Evolutionary conservation across 176 grass and related monocot species (phyloP).

Genomic region (Musa schizocarpa): DNA sequence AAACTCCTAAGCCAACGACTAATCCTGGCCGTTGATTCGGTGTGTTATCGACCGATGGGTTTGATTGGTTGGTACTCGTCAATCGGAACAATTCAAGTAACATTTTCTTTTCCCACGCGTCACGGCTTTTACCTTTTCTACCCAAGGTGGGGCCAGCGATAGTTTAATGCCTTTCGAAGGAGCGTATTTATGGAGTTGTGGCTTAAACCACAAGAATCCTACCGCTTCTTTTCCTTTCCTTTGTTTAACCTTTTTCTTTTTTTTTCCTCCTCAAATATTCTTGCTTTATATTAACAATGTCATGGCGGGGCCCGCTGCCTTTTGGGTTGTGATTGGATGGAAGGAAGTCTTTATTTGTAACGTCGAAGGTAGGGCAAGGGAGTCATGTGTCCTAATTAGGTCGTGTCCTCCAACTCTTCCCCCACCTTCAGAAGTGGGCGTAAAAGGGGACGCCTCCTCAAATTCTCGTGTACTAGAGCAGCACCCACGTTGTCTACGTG

Average conservation of each 20-base stretch:
- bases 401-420: too few species aligned
- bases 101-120: too few species aligned
- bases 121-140: too few species aligned
- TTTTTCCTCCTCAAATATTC: not conserved
- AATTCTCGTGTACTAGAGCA: not conserved
- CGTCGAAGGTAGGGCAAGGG: too few species aligned
- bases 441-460: not conserved
- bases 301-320: not conserved
- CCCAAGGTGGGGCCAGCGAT: too few species aligned
- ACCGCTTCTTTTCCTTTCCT: not conserved
- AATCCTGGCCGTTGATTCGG: not conserved
- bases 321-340: not conserved
- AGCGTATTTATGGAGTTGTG: not conserved
- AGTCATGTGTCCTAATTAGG: too few species aligned
- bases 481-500: not conserved
- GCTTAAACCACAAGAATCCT: conserved; percentile 1
- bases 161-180: not conserved
- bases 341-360: not conserved
- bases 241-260: not conserved
- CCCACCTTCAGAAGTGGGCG: not conserved
- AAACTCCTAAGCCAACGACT: not conserved
- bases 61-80: too few species aligned
- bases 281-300: not conserved
- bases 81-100: too few species aligned
- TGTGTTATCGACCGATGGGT: too few species aligned